These are phyloP conservation scores for Leccinum obscurum DNA, from an alignment of 768 basidiomycete species.

Conservation along the genomic window DNA sequence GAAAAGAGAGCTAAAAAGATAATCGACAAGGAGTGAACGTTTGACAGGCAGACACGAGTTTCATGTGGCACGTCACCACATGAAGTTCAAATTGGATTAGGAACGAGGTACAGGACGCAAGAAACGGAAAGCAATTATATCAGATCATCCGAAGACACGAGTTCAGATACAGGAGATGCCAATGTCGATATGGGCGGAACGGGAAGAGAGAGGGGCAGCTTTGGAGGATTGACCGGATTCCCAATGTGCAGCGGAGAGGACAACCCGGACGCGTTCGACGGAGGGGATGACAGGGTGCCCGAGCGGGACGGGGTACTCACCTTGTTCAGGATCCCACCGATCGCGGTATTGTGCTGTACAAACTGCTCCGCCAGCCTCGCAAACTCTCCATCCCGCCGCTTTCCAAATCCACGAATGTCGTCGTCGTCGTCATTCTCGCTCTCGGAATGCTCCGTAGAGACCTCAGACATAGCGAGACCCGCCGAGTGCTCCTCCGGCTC, in stretches of 20 bases:
- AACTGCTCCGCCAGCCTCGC: constrained; percentile 66
- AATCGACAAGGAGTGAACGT: too few species aligned
- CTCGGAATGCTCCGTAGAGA: constrained; percentile 31
- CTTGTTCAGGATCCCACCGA: constrained; percentile 73
- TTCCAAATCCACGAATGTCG: constrained; percentile 56
- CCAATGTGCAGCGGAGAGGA: constrained; percentile 9
- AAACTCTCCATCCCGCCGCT: constrained; percentile 66
- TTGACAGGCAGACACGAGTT: too few species aligned
- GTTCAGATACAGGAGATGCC: constrained; percentile 3
- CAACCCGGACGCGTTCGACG: constrained; percentile 22
- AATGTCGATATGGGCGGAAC: constrained; percentile 24
- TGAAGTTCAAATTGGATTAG: too few species aligned
- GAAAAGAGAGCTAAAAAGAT: too few species aligned
- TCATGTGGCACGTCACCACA: too few species aligned
- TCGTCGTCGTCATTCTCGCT: constrained; percentile 37
- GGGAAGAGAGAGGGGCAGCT: constrained; percentile 10
- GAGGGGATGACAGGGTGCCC: constrained; percentile 31
- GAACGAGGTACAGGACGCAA: too few species aligned
- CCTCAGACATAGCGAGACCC: constrained; percentile 22
- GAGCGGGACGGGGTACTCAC: constrained; percentile 39
- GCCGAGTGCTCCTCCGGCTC: constrained; percentile 16
- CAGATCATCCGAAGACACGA: not conserved
- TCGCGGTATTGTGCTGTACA: constrained; percentile 64
- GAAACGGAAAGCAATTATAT: too few species aligned
- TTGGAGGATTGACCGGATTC: not conserved